Percentiles rank a stretch among this genome's conserved stretches.
These are phyloP conservation scores for Dysphania ambrosioides DNA, from an alignment of 148 eudicot genomes.

Conservation along the genomic window DNA sequence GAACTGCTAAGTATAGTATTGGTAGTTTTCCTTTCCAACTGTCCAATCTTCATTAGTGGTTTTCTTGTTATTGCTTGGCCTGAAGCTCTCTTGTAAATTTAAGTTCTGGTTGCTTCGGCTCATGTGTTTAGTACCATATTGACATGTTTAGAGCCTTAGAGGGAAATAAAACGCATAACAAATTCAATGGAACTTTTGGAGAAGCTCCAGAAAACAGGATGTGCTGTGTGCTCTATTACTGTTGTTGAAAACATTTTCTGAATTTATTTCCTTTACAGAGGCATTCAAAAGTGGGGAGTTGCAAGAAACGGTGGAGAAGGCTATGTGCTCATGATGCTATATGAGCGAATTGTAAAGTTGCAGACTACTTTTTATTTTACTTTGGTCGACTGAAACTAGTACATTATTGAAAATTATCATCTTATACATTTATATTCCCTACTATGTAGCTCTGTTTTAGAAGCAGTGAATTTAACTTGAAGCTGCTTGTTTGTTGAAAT, in stretches of 20 bases:
- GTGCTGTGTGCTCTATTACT: not conserved
- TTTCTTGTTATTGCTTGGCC: not conserved
- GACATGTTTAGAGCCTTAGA: too few species aligned
- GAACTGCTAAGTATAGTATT: not conserved
- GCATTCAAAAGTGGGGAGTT: slow-evolving; percentile 85
- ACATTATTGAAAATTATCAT: slow-evolving; percentile 4
- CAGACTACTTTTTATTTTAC: not conserved
- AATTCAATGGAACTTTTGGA: not conserved
- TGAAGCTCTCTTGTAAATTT: not conserved
- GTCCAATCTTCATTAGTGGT: too few species aligned
- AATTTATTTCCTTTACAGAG: slow-evolving; percentile 42
- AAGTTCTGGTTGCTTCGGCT: not conserved
- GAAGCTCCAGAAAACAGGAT: not conserved
- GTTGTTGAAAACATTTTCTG: not conserved
- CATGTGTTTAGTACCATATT: not conserved
- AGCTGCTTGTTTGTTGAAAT: not conserved
- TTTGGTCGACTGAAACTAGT: not conserved
- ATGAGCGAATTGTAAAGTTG: slow-evolving; percentile 6
- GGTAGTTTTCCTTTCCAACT: not conserved
- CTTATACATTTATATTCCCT: not conserved
- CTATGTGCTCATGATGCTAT: slow-evolving; percentile 54
- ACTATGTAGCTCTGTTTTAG: not conserved
- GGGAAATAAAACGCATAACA: not conserved
- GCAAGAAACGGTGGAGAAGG: slow-evolving; percentile 80
- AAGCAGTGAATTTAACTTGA: not conserved